Evolutionary conservation across 768 basidiomycete species (phyloP), one percentile per base, ranked within the genome.

Genomic region (Hirschioporus abietinus): DNA sequence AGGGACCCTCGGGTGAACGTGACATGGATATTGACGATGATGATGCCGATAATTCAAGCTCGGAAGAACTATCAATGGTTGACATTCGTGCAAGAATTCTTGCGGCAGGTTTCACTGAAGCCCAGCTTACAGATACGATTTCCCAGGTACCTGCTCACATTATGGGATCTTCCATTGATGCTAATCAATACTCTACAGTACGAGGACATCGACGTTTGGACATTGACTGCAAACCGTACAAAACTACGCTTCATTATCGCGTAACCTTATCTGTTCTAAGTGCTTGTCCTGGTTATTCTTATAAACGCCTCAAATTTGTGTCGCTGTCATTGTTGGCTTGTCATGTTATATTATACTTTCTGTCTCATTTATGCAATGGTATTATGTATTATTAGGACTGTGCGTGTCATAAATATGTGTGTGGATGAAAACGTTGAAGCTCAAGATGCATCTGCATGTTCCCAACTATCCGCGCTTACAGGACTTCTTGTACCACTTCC

Each of bases 101-200:
- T 66, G 88, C 87, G 60, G 88, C 87, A 70, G 96, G 96, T 20
- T 97, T 90, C 78, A 98, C 94, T 17, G 96, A 99, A 75, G 87
- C 84, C 1, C 91, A 95, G 76, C 83, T 99, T 17, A 92, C 90
- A 82, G 89, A 93, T 68, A 92, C 93, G 0, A 90, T 98, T 63
- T 72, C 82, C 20, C 83, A 91, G 81, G 95, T 95, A 73, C 75
- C 88, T 63, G 7, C 65, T 7, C 65, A 36, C 7, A 60, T 26
- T 10, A 72, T 63, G 65, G 68, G 72, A 65, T 66, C 63, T 36
- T 59, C 70, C 52, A 18, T 30, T 69, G 15, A 68, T 52, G 60
- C 60, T 35, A 65, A n/a, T 24, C 57, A 64, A 58, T 52, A 35
- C 67, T 35, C 20, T 65, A 7, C 72, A 98, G 96, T 98, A 97